These are phyloP conservation scores for Wilhelminamyces savonicus DNA, from an alignment of 805 yeast genomes.

Conservation along the genomic window DNA sequence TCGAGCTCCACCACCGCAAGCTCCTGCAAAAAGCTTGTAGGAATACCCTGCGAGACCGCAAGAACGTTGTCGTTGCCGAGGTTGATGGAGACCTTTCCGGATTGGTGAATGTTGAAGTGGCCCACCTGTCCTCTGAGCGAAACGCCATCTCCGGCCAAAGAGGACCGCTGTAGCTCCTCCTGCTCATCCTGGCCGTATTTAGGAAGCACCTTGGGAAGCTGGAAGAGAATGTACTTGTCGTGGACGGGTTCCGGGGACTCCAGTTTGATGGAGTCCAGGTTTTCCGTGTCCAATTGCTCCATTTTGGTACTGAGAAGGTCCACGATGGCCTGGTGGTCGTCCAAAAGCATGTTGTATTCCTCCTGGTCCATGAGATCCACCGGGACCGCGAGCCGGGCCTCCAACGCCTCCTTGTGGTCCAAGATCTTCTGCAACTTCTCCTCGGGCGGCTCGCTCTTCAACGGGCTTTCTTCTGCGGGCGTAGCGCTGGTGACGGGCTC, in stretches of 20 bases:
- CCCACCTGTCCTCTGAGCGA: constrained; percentile 58
- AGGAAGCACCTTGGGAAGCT: constrained; percentile 45
- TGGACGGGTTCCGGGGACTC: constrained; percentile 1
- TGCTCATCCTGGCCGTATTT: constrained; percentile 15
- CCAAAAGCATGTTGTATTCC: constrained; percentile 22
- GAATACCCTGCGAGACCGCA: constrained; percentile 67
- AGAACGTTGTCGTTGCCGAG: constrained; percentile 61
- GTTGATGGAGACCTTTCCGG: constrained; percentile 74
- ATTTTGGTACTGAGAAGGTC: constrained; percentile 19
- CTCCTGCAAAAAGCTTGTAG: constrained; percentile 67
- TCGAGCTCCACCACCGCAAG: constrained; percentile 47
- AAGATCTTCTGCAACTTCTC: constrained; percentile 19
- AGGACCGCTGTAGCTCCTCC: constrained; percentile 2
- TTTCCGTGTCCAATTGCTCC: constrained; percentile 11
- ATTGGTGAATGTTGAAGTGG: constrained; percentile 65
- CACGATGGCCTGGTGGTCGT: constrained; percentile 26
- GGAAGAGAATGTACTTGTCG: constrained; percentile 34
- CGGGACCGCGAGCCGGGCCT: constrained; percentile 20
- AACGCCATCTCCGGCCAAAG: constrained; percentile 6
- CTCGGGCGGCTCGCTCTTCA: constrained; percentile 26
- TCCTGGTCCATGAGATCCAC: constrained; percentile 23
- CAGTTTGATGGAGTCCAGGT: neutral
- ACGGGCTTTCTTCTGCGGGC: constrained; percentile 9
- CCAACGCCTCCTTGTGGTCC: constrained; percentile 20
- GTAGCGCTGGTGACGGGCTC: constrained; percentile 2